A percentile compares a stretch with the other conserved stretches of the same genome.
phyloP scores from a whole-genome alignment of 768 basidiomycete species.

The Termitomyces sp. region DNA sequence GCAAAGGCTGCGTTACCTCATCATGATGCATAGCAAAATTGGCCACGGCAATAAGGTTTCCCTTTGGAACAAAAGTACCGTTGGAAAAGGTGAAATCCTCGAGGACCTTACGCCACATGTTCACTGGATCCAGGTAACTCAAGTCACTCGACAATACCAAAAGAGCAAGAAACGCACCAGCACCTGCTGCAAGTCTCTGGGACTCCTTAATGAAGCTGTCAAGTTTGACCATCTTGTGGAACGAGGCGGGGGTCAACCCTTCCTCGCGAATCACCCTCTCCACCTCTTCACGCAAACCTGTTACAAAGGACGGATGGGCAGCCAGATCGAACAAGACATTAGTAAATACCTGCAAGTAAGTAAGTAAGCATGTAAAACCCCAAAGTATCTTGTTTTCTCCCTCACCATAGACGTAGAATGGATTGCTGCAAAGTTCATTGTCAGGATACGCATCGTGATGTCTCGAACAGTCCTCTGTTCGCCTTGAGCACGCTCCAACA shows the following conservation, averaged over 20 bases:
- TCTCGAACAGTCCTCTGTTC: slow-evolving; percentile 17
- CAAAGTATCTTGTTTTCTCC: not conserved
- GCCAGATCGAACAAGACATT: slow-evolving; percentile 35
- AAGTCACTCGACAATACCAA: not conserved
- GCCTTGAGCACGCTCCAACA: slow-evolving; percentile 25
- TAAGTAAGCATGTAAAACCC: not conserved
- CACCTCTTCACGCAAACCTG: slow-evolving; percentile 41
- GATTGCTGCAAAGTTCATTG: slow-evolving; percentile 28
- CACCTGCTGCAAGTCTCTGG: slow-evolving; percentile 24
- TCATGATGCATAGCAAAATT: slow-evolving; percentile 8
- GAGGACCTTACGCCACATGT: slow-evolving; percentile 17
- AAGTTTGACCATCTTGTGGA: slow-evolving; percentile 18
- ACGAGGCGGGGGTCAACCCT: slow-evolving; percentile 27
- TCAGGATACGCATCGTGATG: slow-evolving; percentile 21
- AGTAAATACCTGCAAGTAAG: slow-evolving; percentile 28
- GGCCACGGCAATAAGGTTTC: slow-evolving; percentile 15
- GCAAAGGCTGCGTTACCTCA: slow-evolving; percentile 1
- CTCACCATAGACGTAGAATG: slow-evolving; percentile 26
- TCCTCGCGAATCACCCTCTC: slow-evolving; percentile 28
- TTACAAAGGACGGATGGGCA: slow-evolving; percentile 28
- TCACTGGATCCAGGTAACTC: slow-evolving; percentile 8
- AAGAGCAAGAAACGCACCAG: slow-evolving; percentile 20
- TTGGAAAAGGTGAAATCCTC: slow-evolving; percentile 25
- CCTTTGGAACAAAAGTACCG: slow-evolving; percentile 24
- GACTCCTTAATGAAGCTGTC: slow-evolving; percentile 23